These are phyloP conservation scores for Ogataea kodamae DNA, from an alignment of 805 yeast species.

Conservation along the genomic window DNA sequence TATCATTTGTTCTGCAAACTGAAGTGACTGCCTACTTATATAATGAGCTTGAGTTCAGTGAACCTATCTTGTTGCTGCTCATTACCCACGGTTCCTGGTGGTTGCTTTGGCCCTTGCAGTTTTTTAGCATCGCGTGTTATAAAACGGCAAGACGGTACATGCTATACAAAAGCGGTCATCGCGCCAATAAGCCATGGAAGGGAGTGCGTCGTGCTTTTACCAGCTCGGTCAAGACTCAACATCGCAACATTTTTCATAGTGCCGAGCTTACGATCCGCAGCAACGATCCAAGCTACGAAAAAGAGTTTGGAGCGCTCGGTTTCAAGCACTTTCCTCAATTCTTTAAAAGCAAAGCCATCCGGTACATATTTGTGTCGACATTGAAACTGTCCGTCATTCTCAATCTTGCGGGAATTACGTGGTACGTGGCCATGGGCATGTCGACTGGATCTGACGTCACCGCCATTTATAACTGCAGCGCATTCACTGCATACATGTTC, in stretches of 20 bases:
- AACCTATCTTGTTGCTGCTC: constrained; percentile 63
- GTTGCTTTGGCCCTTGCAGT: constrained; percentile 68
- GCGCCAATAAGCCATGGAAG: constrained; percentile 29
- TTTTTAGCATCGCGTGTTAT: constrained; percentile 43
- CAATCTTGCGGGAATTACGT: constrained; percentile 73
- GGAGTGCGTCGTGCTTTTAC: constrained; percentile 32
- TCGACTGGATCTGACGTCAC: constrained; percentile 84
- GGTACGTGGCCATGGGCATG: constrained; percentile 81
- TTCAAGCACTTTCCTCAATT: constrained; percentile 34
- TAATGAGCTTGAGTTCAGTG: constrained; percentile 49
- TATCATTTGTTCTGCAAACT: constrained; percentile 74
- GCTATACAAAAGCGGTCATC: constrained; percentile 18
- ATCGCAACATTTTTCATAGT: constrained; percentile 38
- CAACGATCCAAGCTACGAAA: constrained; percentile 30
- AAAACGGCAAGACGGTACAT: constrained; percentile 37
- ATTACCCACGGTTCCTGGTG: constrained; percentile 81
- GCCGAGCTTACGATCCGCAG: constrained; percentile 32
- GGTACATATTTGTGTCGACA: constrained; percentile 43
- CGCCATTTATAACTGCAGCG: constrained; percentile 87
- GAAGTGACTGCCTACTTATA: constrained; percentile 74
- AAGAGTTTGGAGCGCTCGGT: constrained; percentile 30
- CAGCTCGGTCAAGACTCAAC: constrained; percentile 41
- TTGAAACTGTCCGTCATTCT: constrained; percentile 51
- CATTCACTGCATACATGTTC: constrained; percentile 82
- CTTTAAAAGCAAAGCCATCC: constrained; percentile 42